phyloP scores from a whole-genome alignment of 441 rosid species.

The Jatropha multifida region DNA sequence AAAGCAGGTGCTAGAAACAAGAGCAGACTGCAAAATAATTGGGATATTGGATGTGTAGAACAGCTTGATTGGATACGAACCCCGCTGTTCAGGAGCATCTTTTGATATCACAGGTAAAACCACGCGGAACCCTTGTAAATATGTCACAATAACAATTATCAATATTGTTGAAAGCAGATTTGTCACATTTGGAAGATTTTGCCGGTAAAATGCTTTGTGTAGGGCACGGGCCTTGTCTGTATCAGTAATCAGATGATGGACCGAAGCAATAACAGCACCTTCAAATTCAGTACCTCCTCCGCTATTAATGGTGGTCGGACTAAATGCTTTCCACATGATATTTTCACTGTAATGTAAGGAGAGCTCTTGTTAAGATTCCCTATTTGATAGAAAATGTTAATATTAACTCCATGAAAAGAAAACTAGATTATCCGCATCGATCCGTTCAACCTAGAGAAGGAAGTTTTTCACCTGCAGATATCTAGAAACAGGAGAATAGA shows the following conservation, averaged over 20 bases:
- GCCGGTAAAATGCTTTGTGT: conserved; percentile 90
- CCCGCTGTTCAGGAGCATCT: conserved; percentile 83
- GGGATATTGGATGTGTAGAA: conserved; percentile 85
- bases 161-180: conserved; percentile 65
- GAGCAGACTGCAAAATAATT: conserved; percentile 84
- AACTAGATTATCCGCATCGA: background rate
- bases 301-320: conserved; percentile 91
- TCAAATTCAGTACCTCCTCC: conserved; percentile 98
- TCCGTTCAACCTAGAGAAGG: background rate
- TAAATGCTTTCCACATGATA: conserved; percentile 95
- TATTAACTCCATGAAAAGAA: background rate
- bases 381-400: no score
- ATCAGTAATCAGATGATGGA: conserved; percentile 81
- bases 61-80: conserved; percentile 85
- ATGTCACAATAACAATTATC: conserved; percentile 60
- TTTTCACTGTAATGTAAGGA: conserved; percentile 47
- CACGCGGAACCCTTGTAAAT: conserved; percentile 87
- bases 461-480: background rate
- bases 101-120: conserved; percentile 73
- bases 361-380: background rate
- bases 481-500: background rate
- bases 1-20: conserved; percentile 82
- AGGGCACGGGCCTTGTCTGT: conserved; percentile 82
- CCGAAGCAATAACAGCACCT: conserved; percentile 88
- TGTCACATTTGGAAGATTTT: conserved; percentile 93